phyloP scores from a whole-genome alignment of 2,329 filamentous ascomycete genomes.

The Myriangium duriaei region DNA sequence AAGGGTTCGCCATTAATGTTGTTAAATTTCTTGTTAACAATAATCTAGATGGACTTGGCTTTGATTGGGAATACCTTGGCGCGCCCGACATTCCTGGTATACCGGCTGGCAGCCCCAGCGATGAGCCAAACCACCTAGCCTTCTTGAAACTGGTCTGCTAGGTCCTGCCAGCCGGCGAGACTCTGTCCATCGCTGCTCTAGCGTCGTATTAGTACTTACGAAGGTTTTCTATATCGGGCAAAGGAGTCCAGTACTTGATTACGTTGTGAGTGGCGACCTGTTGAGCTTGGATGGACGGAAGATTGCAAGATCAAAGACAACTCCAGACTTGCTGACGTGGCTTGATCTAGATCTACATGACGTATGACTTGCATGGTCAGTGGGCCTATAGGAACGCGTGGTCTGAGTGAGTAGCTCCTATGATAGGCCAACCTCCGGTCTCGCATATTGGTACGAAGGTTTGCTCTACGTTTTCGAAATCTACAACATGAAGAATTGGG shows the following conservation, averaged over 20 bases:
- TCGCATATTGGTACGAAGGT: too few species aligned
- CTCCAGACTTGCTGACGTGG: not conserved
- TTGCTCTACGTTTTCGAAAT: too few species aligned
- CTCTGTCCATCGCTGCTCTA: constrained; percentile 18
- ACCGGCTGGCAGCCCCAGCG: constrained; percentile 7
- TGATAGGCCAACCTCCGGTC: not conserved
- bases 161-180: constrained; percentile 11
- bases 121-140: constrained; percentile 9
- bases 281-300: too few species aligned
- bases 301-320: too few species aligned
- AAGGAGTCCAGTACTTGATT: constrained; percentile 9
- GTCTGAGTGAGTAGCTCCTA: not conserved
- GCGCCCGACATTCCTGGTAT: constrained; percentile 19
- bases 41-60: constrained; percentile 26
- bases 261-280: too few species aligned
- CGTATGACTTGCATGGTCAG: constrained; percentile 27
- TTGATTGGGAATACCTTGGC: constrained; percentile 37
- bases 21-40: constrained; percentile 16
- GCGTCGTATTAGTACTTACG: constrained; percentile 21
- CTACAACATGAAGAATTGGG: not conserved
- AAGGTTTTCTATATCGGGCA: constrained; percentile 6
- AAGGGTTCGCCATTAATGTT: constrained; percentile 17
- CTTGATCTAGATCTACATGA: constrained; percentile 21
- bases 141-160: constrained; percentile 12
- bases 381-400: not conserved